These are phyloP conservation scores for Rhynchospora pubera DNA, from an alignment of 176 grass and related monocot species.

Conservation along the genomic window DNA sequence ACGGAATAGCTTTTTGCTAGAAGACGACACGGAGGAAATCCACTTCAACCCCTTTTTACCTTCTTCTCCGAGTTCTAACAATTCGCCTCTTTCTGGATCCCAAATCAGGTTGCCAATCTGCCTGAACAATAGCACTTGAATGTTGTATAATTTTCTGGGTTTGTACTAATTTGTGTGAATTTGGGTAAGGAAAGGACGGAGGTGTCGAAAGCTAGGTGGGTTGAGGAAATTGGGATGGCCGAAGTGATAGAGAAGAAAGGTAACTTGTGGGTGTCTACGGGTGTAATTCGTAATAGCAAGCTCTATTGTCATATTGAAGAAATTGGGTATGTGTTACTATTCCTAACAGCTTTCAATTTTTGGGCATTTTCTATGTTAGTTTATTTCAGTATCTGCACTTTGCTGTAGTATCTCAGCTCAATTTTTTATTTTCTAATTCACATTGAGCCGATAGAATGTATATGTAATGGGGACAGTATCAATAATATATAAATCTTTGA, in stretches of 20 bases:
- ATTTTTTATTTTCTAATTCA: neutral
- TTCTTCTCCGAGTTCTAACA: neutral
- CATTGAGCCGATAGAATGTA: neutral
- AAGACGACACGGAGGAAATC: slow-evolving; percentile 1
- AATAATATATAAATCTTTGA: neutral
- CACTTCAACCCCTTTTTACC: slow-evolving; percentile 21
- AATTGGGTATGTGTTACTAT: slow-evolving; percentile 40
- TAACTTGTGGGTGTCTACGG: slow-evolving; percentile 68
- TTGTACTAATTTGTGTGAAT: neutral
- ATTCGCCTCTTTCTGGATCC: neutral
- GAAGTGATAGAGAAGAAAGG: slow-evolving; percentile 70
- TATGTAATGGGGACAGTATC: neutral
- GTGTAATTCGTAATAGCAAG: slow-evolving; percentile 38
- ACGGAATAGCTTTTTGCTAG: neutral
- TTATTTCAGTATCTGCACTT: neutral
- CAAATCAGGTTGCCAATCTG: slow-evolving; percentile 18
- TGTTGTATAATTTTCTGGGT: neutral
- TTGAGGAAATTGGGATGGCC: slow-evolving; percentile 48
- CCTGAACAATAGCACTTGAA: neutral
- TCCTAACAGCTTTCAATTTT: neutral
- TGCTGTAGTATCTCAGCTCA: neutral
- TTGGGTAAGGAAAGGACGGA: slow-evolving; percentile 33
- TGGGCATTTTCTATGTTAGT: neutral
- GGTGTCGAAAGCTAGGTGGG: slow-evolving; percentile 52
- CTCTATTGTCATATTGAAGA: slow-evolving; percentile 84